Conservation (phyloP, 139 green algal genomes). For the Chlamydomonas schloesseri region DNA sequence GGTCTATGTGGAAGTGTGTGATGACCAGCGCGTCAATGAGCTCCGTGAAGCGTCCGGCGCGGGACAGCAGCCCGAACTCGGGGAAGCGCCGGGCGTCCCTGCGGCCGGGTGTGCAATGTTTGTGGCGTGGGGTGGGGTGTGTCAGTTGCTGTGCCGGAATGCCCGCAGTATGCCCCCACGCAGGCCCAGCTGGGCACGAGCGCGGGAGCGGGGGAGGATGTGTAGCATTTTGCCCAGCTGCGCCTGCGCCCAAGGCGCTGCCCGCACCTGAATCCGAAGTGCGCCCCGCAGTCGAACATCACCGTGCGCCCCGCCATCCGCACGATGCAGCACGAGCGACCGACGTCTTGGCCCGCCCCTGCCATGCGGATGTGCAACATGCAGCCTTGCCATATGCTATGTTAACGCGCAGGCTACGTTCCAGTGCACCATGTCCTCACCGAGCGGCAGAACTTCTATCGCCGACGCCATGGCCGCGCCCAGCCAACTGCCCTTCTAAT, state of each 20-base stretch:
- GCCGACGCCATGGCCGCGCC: not conserved
- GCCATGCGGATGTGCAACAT: too few species aligned
- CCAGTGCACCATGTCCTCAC: not conserved
- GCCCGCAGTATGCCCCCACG: too few species aligned
- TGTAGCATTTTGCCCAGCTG: too few species aligned
- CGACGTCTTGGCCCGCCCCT: constrained; percentile 70
- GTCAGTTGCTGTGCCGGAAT: not conserved
- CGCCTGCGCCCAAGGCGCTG: not conserved
- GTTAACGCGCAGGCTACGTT: too few species aligned
- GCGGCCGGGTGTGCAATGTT: not conserved
- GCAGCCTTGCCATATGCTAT: too few species aligned
- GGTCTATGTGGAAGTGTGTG: constrained; percentile 82
- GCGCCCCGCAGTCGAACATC: constrained; percentile 83
- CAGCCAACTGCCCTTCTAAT: too few species aligned
- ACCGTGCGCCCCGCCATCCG: constrained; percentile 53
- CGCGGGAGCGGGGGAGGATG: too few species aligned
- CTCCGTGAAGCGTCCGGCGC: constrained; percentile 45
- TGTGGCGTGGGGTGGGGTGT: not conserved
- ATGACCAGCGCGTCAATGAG: constrained; percentile 72
- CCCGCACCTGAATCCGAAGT: constrained; percentile 58
- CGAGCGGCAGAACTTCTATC: constrained; percentile 33
- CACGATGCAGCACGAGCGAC: constrained; percentile 62
- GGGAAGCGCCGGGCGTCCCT: constrained; percentile 49
- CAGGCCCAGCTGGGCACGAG: too few species aligned
- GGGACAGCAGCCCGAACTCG: constrained; percentile 57